Conservation (phyloP, 1,139 yeast genomes). For the Debaryomyces psychrophilus region DNA sequence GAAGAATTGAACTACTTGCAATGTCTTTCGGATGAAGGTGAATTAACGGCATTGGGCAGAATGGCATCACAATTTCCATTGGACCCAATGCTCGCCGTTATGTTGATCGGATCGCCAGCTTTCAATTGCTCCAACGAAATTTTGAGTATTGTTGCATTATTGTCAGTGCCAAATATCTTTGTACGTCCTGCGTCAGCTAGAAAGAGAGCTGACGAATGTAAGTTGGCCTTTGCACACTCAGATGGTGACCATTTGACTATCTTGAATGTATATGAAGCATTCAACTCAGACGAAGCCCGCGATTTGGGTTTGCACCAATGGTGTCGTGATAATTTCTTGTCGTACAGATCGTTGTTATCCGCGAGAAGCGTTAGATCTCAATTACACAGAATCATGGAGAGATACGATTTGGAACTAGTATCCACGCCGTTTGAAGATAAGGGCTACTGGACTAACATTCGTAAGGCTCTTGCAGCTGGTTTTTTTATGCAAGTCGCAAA, state of each 20-base stretch:
- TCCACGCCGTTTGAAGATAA: slow-evolving; percentile 73
- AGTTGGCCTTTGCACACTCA: slow-evolving; percentile 84
- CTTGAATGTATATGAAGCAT: slow-evolving; percentile 86
- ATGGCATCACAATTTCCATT: slow-evolving; percentile 91
- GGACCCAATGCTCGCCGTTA: slow-evolving; percentile 93
- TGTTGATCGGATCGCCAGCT: slow-evolving; percentile 85
- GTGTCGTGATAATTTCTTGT: slow-evolving; percentile 90
- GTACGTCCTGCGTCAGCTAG: slow-evolving; percentile 89
- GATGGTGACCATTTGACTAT: slow-evolving; percentile 95
- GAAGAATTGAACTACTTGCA: slow-evolving; percentile 91
- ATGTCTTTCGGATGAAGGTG: slow-evolving; percentile 92
- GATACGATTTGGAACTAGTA: slow-evolving; percentile 71
- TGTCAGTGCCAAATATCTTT: slow-evolving; percentile 93
- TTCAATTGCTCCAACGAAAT: slow-evolving; percentile 88
- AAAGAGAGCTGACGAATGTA: slow-evolving; percentile 90
- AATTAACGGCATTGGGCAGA: slow-evolving; percentile 84
- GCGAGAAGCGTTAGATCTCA: slow-evolving; percentile 88
- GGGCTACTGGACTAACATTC: slow-evolving; percentile 69
- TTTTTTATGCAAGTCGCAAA: slow-evolving; percentile 99
- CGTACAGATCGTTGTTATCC: slow-evolving; percentile 77
- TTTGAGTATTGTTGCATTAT: slow-evolving; percentile 82
- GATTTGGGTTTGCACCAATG: slow-evolving; percentile 67
- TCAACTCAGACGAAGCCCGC: slow-evolving; percentile 70
- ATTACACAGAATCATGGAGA: slow-evolving; percentile 79
- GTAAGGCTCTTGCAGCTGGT: slow-evolving; percentile 89